Evolutionary conservation across 768 basidiomycete species (phyloP).

Genomic region (Naganishia onofrii): DNA sequence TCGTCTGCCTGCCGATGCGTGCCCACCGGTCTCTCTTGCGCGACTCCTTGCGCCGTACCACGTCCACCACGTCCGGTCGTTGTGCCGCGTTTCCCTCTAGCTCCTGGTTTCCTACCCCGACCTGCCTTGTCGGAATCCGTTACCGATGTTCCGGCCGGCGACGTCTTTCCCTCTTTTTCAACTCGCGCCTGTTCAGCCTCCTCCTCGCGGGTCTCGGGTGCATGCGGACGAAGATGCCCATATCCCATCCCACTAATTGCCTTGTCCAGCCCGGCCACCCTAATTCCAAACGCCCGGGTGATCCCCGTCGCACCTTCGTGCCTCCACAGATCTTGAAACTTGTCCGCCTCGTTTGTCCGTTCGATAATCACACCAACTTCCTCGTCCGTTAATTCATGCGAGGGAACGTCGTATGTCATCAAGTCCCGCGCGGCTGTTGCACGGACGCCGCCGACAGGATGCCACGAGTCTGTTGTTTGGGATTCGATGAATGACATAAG

Average conservation of each 20-base stretch:
- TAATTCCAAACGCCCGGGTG: conserved; percentile 7
- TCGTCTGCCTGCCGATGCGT: no score
- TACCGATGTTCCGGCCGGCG: no score
- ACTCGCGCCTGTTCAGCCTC: no score
- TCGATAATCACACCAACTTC: conserved; percentile 31
- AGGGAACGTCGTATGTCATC: conserved; percentile 42
- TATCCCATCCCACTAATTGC: conserved; percentile 17
- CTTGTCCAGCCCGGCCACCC: conserved; percentile 20
- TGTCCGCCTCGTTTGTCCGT: conserved; percentile 17
- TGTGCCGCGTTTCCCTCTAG: no score
- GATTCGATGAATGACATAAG: conserved; percentile 46
- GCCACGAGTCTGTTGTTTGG: conserved; percentile 43
- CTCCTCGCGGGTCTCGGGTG: no score
- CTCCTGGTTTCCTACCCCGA: no score
- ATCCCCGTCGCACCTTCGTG: conserved; percentile 23
- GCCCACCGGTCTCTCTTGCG: no score
- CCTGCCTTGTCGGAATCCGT: no score
- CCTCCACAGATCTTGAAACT: conserved; percentile 20
- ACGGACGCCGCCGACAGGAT: conserved; percentile 12
- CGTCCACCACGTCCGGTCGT: no score
- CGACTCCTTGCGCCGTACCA: no score
- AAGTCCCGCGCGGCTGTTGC: conserved; percentile 45
- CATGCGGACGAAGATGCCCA: background rate
- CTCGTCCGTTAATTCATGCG: conserved; percentile 40
- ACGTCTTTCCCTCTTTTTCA: no score